Percentiles rank a stretch among this genome's conserved stretches.
Evolutionary conservation across 441 rosid species (phyloP).

Genomic region (Omphalea diandra): DNA sequence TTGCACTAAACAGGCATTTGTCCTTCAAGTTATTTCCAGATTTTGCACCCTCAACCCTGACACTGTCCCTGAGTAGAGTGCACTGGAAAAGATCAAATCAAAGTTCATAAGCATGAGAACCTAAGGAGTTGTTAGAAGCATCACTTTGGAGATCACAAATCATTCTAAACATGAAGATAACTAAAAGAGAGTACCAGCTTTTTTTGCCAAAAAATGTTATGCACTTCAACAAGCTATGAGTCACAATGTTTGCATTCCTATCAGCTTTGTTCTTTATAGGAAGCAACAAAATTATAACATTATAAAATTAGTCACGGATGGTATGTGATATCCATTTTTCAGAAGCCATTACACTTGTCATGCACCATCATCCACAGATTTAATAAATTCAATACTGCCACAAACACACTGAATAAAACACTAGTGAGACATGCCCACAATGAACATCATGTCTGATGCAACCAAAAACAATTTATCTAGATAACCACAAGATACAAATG

Average conservation of each 20-base stretch:
- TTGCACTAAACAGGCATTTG: slow-evolving; percentile 27
- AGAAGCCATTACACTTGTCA: background rate
- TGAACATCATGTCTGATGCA: background rate
- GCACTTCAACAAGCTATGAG: background rate
- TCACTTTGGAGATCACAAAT: slow-evolving; percentile 6
- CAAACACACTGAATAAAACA: background rate
- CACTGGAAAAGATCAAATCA: slow-evolving; percentile 89
- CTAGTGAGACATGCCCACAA: background rate
- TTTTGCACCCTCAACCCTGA: slow-evolving; percentile 47
- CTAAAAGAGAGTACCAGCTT: background rate
- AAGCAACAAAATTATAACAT: background rate
- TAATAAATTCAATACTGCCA: too few relatives aligned
- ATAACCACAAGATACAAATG: too few relatives aligned
- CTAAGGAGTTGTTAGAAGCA: slow-evolving; percentile 15
- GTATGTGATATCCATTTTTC: background rate
- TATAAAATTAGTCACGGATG: background rate
- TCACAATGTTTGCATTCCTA: background rate
- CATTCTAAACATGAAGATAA: background rate
- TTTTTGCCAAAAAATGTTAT: slow-evolving; percentile 2
- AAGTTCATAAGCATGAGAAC: slow-evolving; percentile 65
- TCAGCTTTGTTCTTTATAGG: background rate
- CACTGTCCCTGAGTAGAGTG: slow-evolving; percentile 91
- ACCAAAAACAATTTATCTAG: background rate
- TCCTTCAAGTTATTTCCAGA: slow-evolving; percentile 32
- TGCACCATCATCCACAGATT: background rate